Evolutionary conservation across 2,329 filamentous ascomycete species (phyloP).

Genomic region (Pseudonectria buxi): DNA sequence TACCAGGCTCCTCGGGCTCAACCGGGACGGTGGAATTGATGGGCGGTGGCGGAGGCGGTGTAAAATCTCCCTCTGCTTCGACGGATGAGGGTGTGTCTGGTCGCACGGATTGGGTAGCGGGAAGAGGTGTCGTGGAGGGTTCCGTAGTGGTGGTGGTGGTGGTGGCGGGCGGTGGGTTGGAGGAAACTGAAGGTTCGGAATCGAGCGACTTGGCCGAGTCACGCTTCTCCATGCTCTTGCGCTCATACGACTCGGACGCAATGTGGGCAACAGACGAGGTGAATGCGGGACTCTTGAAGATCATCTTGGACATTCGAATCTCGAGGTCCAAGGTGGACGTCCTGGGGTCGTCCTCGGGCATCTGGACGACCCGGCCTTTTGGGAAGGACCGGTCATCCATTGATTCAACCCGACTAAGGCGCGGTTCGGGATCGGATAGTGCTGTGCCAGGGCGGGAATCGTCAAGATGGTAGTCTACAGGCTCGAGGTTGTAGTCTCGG

Average conservation of each 20-base stretch:
- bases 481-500: constrained; percentile 1
- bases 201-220: constrained; percentile 47
- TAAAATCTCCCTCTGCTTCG: too few species aligned
- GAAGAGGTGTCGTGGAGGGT: constrained; percentile 1
- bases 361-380: constrained; percentile 8
- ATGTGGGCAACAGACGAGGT: constrained; percentile 34
- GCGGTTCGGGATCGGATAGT: constrained; percentile 26
- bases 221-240: constrained; percentile 32
- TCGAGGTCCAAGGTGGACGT: constrained; percentile 30
- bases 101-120: too few species aligned
- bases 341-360: too few species aligned
- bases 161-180: constrained; percentile 13
- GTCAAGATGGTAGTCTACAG: constrained; percentile 1
- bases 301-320: constrained; percentile 34
- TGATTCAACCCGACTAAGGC: constrained; percentile 6
- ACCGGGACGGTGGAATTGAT: constrained; percentile 21
- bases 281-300: constrained; percentile 33
- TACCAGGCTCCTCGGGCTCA: constrained; percentile 41
- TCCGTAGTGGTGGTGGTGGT: constrained; percentile 1
- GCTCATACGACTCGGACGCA: constrained; percentile 23
- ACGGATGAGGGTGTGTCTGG: constrained; percentile 8
- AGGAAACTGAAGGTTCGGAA: constrained; percentile 25
- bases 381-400: constrained; percentile 15
- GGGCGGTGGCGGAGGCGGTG: constrained; percentile 17
- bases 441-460: constrained; percentile 27